Base-by-base conservation (phyloP, 495 filamentous ascomycete species). In the Umbilicaria muhlenbergii region DNA sequence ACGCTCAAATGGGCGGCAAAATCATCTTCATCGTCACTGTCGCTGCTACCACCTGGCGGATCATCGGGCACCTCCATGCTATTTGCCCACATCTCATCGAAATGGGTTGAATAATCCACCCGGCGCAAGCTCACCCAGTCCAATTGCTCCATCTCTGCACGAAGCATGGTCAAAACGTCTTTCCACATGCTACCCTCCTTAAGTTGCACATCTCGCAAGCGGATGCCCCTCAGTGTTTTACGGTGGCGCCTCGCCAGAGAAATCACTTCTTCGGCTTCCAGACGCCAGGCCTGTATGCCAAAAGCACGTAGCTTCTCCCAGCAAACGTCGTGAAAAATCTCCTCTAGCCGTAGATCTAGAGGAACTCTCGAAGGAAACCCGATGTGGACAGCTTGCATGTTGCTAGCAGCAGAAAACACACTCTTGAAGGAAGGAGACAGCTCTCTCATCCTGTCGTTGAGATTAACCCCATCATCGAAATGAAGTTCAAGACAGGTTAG, bases 351-450 rank as follows among this genome's bases (percentile, higher is more conserved):
- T 13, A 81, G 53, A 42, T 66, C 63, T 2, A 85, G 53, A 4
- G 80, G 78, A 5, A 60, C 47, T 35, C 70, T 65, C 16, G 68
- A 61, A 4, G 71, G 72, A 46, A 82, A 84, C 5, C 78, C 77
- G 14, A 85, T 64, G 46, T 82, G 77, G 24, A 85, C 65, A n/a
- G 73, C 63, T 43, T 72, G 66, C 39, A 85, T 67, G 36, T 75
- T 74, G 36, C 60, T 66, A 2, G 80, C 76, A 14, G 73, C 68
- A 5, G 50, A 48, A 46, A 83, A 80, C 31, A 81, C 68, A 11
- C 59, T 65, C 40, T 60, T 62, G 47, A 79, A 80, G 34, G 72
- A 59, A 8, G 39, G 49, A 0, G 78, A 78, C 0, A 83, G 59
- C 43, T 66, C 59, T 5, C 54, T 53, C 60, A 81, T 74, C 41